A percentile compares a stretch with the other conserved stretches of the same genome.
phyloP scores from a whole-genome alignment of 495 filamentous ascomycete genomes.

The Poronia punctata region DNA sequence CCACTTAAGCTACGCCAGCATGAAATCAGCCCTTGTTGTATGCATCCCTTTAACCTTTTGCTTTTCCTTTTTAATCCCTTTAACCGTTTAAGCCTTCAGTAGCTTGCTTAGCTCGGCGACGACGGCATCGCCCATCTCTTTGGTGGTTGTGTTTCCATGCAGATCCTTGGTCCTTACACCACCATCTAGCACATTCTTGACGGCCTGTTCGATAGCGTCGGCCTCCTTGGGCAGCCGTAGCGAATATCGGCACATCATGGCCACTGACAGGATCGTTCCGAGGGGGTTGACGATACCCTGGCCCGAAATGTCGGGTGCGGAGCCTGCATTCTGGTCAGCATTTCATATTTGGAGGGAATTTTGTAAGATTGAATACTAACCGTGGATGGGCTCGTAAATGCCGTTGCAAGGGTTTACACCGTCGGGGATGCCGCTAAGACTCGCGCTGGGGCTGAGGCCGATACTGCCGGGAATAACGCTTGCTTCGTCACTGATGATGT shows the following conservation, averaged over 20 bases:
- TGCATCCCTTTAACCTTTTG: too few species aligned
- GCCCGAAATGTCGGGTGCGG: slow-evolving; percentile 72
- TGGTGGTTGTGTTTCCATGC: slow-evolving; percentile 56
- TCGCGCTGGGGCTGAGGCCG: slow-evolving; percentile 84
- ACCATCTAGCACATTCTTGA: slow-evolving; percentile 66
- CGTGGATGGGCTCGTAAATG: slow-evolving; percentile 98
- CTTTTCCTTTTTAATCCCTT: not conserved
- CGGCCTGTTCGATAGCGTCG: slow-evolving; percentile 68
- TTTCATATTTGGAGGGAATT: slow-evolving; percentile 9
- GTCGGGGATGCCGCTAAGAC: slow-evolving; percentile 80
- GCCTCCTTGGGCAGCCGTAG: slow-evolving; percentile 69
- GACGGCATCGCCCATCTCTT: slow-evolving; percentile 78
- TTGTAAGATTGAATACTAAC: slow-evolving; percentile 38
- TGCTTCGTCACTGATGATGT: slow-evolving; percentile 95
- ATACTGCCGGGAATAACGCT: slow-evolving; percentile 91
- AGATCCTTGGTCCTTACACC: slow-evolving; percentile 74
- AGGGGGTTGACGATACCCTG: slow-evolving; percentile 83
- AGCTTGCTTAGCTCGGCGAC: slow-evolving; percentile 58
- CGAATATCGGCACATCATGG: slow-evolving; percentile 90
- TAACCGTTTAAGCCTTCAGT: slow-evolving; percentile 32
- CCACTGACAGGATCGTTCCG: slow-evolving; percentile 78
- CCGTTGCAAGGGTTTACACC: slow-evolving; percentile 65
- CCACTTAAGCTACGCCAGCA: too few species aligned
- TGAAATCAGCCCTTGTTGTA: too few species aligned
- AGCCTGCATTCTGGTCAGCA: slow-evolving; percentile 33